Evolutionary conservation across 2,329 filamentous ascomycete species (phyloP), one percentile per base, ranked within the genome.

Genomic region (Sporothrix protearum): DNA sequence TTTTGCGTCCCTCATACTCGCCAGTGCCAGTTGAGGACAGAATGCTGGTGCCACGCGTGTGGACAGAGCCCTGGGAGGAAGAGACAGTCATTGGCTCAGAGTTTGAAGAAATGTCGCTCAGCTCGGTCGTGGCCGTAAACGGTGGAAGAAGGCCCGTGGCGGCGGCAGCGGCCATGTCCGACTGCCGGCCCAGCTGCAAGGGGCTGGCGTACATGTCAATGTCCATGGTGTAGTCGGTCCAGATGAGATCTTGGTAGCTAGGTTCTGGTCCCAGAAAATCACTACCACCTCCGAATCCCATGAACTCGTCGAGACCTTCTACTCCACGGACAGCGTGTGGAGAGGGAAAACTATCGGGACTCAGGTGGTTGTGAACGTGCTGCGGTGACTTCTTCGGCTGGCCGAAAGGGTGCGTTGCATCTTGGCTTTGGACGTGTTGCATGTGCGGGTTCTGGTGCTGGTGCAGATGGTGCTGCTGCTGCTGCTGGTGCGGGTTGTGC

Each of bases 21-120:
- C 53, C 71, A 7, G 74, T 51, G 16, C 64, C 64, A 9, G 42
- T 76, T 0, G 77, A 76, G 1, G 84, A 85, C 75, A 83, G 79
- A 59, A 84, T 83, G 77, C 83, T 86, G 4, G 83, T 85, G 28
- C 79, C 81, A 49, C 83, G 79, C 0, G 84, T 85, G 73, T 84
- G 83, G 2, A 82, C 79, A 1, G 83, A 85, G 0, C 79, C 81
- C 12, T 80, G 76, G 0, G 83, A 83, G 0, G 84, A 83, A 0
- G 81, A 78, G 2, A 78, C 75, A 1, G 79, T 80, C 76, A 83
- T 79, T 8, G 80, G 79, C 72, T 85, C 83, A 7, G 83, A 83
- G 28, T 76, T 78, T 5, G 82, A 80, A 2, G 81, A 81, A 14
- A 82, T 77, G 70, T 84, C 82, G 74, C 80, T 83, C 33, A 82